Evolutionary conservation across 106 monocot species (phyloP).

Genomic region (Apostasia ramifera): DNA sequence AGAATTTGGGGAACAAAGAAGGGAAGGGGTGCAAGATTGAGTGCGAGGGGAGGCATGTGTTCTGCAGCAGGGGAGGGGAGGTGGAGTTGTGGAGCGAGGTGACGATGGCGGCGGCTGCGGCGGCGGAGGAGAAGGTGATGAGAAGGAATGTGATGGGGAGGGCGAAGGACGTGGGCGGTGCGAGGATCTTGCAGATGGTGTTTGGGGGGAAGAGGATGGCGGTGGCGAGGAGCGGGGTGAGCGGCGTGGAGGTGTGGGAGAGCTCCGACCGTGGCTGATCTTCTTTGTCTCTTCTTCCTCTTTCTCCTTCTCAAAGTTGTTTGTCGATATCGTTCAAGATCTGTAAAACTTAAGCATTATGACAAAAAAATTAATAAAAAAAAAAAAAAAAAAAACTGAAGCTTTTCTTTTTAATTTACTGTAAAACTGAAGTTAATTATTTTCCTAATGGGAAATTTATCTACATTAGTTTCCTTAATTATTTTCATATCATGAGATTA

Average conservation of each 20-base stretch:
- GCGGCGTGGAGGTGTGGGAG: neutral
- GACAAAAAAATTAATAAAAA: no score
- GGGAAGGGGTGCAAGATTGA: slow-evolving; percentile 19
- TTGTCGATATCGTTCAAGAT: no score
- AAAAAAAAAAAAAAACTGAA: no score
- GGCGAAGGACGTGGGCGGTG: neutral
- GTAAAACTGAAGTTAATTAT: no score
- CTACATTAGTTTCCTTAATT: no score
- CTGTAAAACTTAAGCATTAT: no score
- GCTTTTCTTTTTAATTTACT: no score
- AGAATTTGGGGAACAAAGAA: neutral
- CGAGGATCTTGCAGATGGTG: neutral
- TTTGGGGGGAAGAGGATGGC: neutral
- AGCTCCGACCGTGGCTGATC: no score
- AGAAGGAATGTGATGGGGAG: neutral
- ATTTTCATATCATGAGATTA: no score
- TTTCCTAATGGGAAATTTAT: no score
- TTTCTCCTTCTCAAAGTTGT: neutral
- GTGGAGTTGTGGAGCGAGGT: slow-evolving; percentile 13
- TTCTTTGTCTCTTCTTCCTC: neutral
- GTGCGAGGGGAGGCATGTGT: slow-evolving; percentile 13
- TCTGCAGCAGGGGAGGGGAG: slow-evolving; percentile 6
- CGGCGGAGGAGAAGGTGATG: neutral
- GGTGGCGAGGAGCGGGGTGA: neutral
- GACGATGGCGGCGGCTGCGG: neutral